phyloP scores from a whole-genome alignment of 164 flowering plant species.

The Tetracentron sinense region DNA sequence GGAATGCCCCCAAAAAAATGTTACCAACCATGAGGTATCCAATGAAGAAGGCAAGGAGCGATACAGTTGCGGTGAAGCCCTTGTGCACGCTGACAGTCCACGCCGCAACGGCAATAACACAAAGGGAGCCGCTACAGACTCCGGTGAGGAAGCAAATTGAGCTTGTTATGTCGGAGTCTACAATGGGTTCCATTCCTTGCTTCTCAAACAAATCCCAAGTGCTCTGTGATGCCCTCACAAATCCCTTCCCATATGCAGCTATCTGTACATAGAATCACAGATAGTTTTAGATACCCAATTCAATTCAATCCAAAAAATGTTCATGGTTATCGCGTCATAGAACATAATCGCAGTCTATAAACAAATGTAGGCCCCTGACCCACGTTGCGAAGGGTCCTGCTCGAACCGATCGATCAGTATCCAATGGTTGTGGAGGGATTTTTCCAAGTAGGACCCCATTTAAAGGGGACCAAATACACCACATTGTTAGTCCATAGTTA shows the following conservation, averaged over 20 bases:
- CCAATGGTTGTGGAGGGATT: too few species aligned
- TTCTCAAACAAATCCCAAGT: constrained; percentile 72
- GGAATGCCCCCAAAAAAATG: too few species aligned
- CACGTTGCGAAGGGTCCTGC: too few species aligned
- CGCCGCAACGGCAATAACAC: constrained; percentile 64
- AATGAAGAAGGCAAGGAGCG: constrained; percentile 66
- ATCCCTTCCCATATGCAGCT: constrained; percentile 84
- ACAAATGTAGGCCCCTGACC: too few species aligned
- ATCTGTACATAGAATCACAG: constrained; percentile 33
- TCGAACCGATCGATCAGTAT: too few species aligned
- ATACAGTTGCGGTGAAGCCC: constrained; percentile 62
- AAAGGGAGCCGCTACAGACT: constrained; percentile 77
- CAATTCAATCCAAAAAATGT: background rate
- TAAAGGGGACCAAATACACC: too few species aligned
- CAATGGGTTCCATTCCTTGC: constrained; percentile 55
- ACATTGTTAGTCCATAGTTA: too few species aligned
- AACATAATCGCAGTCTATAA: background rate
- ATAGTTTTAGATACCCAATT: background rate
- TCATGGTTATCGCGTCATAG: background rate
- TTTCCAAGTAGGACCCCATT: too few species aligned
- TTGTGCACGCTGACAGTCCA: constrained; percentile 61
- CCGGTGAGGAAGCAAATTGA: constrained; percentile 86
- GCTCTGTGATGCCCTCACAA: constrained; percentile 74
- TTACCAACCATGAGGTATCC: constrained; percentile 89
- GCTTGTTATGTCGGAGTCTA: constrained; percentile 84